Conservation (phyloP, 768 basidiomycete genomes). For the Tricholoma saponaceum region DNA sequence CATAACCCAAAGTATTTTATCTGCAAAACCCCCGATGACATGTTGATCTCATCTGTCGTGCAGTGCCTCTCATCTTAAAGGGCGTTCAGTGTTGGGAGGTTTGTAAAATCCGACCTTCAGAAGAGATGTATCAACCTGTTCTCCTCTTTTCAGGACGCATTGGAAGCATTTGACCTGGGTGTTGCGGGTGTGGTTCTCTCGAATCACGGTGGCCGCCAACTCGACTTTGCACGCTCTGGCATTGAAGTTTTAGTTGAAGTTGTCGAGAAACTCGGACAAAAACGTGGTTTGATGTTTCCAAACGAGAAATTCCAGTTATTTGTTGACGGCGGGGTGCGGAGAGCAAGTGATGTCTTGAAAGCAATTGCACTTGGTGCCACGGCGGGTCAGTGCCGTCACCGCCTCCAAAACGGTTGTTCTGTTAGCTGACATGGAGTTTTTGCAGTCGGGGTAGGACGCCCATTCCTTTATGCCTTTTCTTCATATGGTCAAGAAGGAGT, state of each 20-base stretch:
- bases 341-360: slow-evolving; percentile 88
- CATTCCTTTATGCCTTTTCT: slow-evolving; percentile 86
- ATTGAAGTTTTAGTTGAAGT: slow-evolving; percentile 90
- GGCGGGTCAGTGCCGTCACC: slow-evolving; percentile 45
- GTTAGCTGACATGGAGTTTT: slow-evolving; percentile 13
- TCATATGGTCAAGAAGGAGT: slow-evolving; percentile 88
- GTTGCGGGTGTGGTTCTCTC: slow-evolving; percentile 79
- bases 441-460: slow-evolving; percentile 78
- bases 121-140: neutral
- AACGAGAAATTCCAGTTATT: slow-evolving; percentile 81
- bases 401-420: slow-evolving; percentile 36
- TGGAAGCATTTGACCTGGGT: slow-evolving; percentile 76
- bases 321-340: slow-evolving; percentile 91
- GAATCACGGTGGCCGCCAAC: slow-evolving; percentile 79
- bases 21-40: slow-evolving; percentile 22
- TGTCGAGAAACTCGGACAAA: slow-evolving; percentile 61
- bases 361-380: slow-evolving; percentile 88
- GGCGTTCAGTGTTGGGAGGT: slow-evolving; percentile 87
- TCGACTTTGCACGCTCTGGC: slow-evolving; percentile 82
- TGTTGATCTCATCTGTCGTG: slow-evolving; percentile 18
- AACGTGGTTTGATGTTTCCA: slow-evolving; percentile 67
- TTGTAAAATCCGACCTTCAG: neutral
- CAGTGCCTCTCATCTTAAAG: slow-evolving; percentile 89
- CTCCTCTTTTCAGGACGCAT: slow-evolving; percentile 52
- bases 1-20: slow-evolving; percentile 58